phyloP scores from a whole-genome alignment of 345 rosid genomes.

The Hibiscus mutabilis region DNA sequence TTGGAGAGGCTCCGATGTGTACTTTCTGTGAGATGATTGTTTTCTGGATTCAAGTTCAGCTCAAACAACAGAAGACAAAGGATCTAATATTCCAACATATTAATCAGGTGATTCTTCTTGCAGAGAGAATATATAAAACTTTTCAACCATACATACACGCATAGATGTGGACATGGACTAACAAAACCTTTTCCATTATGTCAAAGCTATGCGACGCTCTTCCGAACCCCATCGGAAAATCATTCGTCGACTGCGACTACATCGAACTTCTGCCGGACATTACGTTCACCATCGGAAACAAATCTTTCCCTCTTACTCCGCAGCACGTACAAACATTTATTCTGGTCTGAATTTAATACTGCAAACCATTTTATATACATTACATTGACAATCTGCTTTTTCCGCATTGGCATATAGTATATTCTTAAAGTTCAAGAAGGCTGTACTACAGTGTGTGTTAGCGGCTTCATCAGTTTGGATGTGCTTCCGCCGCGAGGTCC shows the following conservation, averaged over 20 bases:
- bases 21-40: conserved; percentile 45
- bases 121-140: neutral
- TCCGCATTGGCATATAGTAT: conserved; percentile 27
- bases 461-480: conserved; percentile 41
- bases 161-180: neutral
- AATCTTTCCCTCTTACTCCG: conserved; percentile 38
- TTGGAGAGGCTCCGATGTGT: conserved; percentile 25
- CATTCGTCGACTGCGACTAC: conserved; percentile 37
- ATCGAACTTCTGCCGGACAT: conserved; percentile 34
- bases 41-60: conserved; percentile 46
- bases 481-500: conserved; percentile 50
- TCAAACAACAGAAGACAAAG: conserved; percentile 41
- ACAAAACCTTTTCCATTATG: neutral
- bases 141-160: neutral
- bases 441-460: conserved; percentile 33
- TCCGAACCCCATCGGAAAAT: conserved; percentile 40
- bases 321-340: conserved; percentile 29
- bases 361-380: neutral
- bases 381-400: neutral
- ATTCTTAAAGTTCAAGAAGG: conserved; percentile 29
- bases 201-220: conserved; percentile 43
- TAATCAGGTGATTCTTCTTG: conserved; percentile 29
- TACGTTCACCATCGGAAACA: conserved; percentile 43
- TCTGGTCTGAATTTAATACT: neutral
- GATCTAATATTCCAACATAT: conserved; percentile 33